phyloP scores from a whole-genome alignment of 106 monocot species.

The Chionographis japonica region DNA sequence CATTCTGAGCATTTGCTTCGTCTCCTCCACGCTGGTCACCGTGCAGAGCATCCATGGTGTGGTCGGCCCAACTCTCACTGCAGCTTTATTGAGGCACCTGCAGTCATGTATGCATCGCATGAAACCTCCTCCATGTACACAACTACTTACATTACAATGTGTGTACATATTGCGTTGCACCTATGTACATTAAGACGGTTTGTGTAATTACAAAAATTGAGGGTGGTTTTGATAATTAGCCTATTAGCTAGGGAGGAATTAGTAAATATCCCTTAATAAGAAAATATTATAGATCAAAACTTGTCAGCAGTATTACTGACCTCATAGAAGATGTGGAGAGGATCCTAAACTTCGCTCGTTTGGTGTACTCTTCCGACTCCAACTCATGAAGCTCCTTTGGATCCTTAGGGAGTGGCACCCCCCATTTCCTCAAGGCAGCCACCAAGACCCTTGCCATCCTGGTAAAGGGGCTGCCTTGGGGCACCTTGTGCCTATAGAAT shows the following conservation, averaged over 20 bases:
- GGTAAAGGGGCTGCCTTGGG: slow-evolving; percentile 29
- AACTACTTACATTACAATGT: no score
- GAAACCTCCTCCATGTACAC: no score
- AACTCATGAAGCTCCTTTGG: slow-evolving; percentile 27
- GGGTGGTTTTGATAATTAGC: no score
- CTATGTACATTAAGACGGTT: no score
- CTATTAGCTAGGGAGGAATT: no score
- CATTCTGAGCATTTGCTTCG: slow-evolving; percentile 31
- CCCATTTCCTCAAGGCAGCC: slow-evolving; percentile 24
- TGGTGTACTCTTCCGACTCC: slow-evolving; percentile 17
- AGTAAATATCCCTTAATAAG: no score
- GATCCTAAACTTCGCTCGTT: slow-evolving; percentile 15
- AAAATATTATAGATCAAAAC: no score
- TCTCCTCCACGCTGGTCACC: slow-evolving; percentile 39
- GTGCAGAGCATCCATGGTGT: slow-evolving; percentile 27
- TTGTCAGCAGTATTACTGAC: neutral
- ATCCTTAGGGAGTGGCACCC: slow-evolving; percentile 2
- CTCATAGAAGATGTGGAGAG: slow-evolving; percentile 20
- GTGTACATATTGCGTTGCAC: no score
- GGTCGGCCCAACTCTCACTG: slow-evolving; percentile 8
- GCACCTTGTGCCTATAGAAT: slow-evolving; percentile 28
- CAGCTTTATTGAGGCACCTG: slow-evolving; percentile 36
- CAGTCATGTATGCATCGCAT: no score
- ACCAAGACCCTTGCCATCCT: slow-evolving; percentile 25
- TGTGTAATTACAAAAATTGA: no score